A percentile compares a stretch with the other conserved stretches of the same genome.
Evolutionary conservation across 176 grass and related monocot species (phyloP).

Genomic region (Thinopyrum elongatum): DNA sequence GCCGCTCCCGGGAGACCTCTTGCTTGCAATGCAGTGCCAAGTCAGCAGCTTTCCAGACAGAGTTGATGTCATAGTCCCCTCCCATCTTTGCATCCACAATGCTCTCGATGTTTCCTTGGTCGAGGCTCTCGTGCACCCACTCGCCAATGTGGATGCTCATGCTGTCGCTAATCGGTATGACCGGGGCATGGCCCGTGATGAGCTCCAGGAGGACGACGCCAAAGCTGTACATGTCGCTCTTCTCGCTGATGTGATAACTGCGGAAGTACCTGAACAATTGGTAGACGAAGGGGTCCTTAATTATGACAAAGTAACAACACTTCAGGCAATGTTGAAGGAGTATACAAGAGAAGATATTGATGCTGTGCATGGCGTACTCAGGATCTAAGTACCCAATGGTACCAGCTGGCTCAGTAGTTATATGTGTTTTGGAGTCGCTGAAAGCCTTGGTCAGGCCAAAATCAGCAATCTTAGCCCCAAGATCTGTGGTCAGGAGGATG

Average conservation of each 20-base stretch:
- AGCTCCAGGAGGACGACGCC: conserved; percentile 35
- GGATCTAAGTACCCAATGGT: conserved; percentile 49
- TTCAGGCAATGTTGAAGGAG: neutral
- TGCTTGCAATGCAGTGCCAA: conserved; percentile 32
- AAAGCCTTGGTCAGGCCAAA: conserved; percentile 56
- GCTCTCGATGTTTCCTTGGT: conserved; percentile 13
- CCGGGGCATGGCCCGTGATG: conserved; percentile 22
- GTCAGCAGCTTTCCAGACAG: conserved; percentile 25
- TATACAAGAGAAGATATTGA: neutral
- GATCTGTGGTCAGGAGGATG: conserved; percentile 37
- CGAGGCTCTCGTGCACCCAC: conserved; percentile 36
- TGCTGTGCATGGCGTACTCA: conserved; percentile 18
- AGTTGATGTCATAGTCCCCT: conserved; percentile 24
- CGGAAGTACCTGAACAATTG: conserved; percentile 28
- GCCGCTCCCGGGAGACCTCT: conserved; percentile 9
- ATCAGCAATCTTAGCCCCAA: conserved; percentile 47
- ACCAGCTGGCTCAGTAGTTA: conserved; percentile 40
- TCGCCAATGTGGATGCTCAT: conserved; percentile 37
- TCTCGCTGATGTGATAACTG: conserved; percentile 26
- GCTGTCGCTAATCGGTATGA: conserved; percentile 17
- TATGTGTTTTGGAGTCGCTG: conserved; percentile 33
- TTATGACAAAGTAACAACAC: neutral
- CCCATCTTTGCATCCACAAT: conserved; percentile 30
- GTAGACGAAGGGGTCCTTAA: neutral
- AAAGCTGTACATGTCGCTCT: conserved; percentile 46